Base-by-base conservation (phyloP, 2,329 filamentous ascomycete species). In the Colletotrichum lupini region DNA sequence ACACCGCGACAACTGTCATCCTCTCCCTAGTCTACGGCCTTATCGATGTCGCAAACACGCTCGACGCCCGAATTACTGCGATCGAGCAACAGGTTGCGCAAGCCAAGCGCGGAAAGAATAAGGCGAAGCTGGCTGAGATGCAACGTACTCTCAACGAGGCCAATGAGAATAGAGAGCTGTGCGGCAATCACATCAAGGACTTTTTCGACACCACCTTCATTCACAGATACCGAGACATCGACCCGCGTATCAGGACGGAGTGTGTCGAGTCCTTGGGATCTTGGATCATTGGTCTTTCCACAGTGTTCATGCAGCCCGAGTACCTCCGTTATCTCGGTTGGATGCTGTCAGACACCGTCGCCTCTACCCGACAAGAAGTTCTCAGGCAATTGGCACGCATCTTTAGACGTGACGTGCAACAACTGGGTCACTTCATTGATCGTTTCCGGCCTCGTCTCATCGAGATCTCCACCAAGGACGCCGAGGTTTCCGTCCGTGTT, bases 301-400 rank as follows among this genome's bases (percentile, higher is more conserved):
- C 95, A 59, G 89, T 94, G 58, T 99, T 98, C 83, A 94, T 98
- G 81, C 94, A 98, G 76, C 95, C 95, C 1, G 89, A 93, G 77
- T 98, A 98, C 83, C 86, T 99, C 63, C 92, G 97, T 74, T 99
- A 99, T 79, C 87, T 99, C 6, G 97, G 97, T 65, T 99, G 97
- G 97, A 92, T 98, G 79, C 87, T 99, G 35, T 98, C 95, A 5
- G 97, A 99, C 80, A 89, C 92, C 4, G 88, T 92, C 73, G 87
- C 92, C 1, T 85, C 91, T 9, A 95, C 94, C 26, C 91, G 97
- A 67, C 89, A 92, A n/a, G 95, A 98, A 81, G 95, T 97, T 2
- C 84, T 99, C 55, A 94, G 92, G 78, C 95, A 98, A 81, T 87
- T 99, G 16, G 88, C 90, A 26, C 92, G 90, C 70, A 88, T 99